Evolutionary conservation across 1,139 yeast genomes (phyloP), one percentile per base, ranked within the genome.

Genomic region (Suhomyces anneliseae): DNA sequence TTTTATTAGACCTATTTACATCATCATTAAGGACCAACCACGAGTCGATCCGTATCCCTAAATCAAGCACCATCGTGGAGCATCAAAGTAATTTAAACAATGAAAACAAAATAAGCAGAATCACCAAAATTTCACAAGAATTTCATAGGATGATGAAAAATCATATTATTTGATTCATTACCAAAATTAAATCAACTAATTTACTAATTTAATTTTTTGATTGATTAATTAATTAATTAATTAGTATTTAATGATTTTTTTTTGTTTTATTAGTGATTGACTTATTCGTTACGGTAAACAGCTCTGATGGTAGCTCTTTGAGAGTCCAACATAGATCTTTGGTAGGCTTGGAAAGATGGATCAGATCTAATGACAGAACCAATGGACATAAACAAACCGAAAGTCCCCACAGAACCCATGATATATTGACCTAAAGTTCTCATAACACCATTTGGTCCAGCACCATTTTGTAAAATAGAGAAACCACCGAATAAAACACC

Each of bases 371-470:
- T 92, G 31, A 92, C 95, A 11, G 95, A 85, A 35, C 97, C 97
- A 59, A 90, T 86, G 40, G 96, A 87, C 98, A 93, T 92, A 66
- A 93, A 90, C 62, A 92, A 79, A 27, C 97, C 97, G 68, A 95
- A 93, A 11, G 97, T 93, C 43, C 95, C 97, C 11, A 96, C 97
- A 6, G 97, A 90, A 45, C 98, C 98, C 67, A 89, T 85, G 70
- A 95, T 92, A 69, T 90, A 93, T 70, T 92, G 96, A 46, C 99
- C 99, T 61, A 95, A 74, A 7, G 97, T 92, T 72, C 97, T 85
- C 85, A 93, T 87, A 51, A 90, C 90, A 47, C 99, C 99, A 62
- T 90, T 88, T 45, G 99, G 98, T n/a, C 99, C 99, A 14, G 97
- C 92, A 12, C 99, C 99, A 56, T 88, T 85, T 51, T 92, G 95